Evolutionary conservation across 805 yeast species (phyloP).

Genomic region (Spathaspora girioi): DNA sequence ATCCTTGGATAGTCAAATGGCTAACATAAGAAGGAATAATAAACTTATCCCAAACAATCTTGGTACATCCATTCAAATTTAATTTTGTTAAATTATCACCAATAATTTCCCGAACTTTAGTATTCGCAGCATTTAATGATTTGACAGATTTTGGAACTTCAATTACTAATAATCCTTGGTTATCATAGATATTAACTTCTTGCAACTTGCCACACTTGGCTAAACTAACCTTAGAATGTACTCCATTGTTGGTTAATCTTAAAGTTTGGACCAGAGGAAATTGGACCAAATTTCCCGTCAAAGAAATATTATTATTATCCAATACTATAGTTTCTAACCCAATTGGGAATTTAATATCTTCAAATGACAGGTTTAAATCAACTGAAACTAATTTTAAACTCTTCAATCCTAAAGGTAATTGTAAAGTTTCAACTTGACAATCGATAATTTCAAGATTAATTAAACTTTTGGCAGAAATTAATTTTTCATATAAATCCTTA

Average conservation of each 20-base stretch:
- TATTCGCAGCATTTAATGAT: slow-evolving; percentile 3
- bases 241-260: not conserved
- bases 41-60: slow-evolving; percentile 4
- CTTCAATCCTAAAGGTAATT: slow-evolving; percentile 2
- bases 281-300: not conserved
- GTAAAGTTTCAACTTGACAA: not conserved
- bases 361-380: not conserved
- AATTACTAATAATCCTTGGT: slow-evolving; percentile 1
- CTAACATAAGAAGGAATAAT: slow-evolving; percentile 2
- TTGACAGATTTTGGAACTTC: not conserved
- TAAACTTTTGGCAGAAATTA: slow-evolving; percentile 1
- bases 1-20: slow-evolving; percentile 4
- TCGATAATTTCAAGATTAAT: slow-evolving; percentile 3
- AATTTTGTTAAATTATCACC: slow-evolving; percentile 5
- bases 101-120: slow-evolving; percentile 1
- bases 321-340: slow-evolving; percentile 2
- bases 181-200: slow-evolving; percentile 2
- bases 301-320: slow-evolving; percentile 3
- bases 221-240: slow-evolving; percentile 2
- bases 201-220: not conserved
- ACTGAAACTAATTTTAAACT: not conserved
- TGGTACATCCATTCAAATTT: slow-evolving; percentile 5
- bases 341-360: not conserved
- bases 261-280: not conserved
- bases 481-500: slow-evolving; percentile 6